These are phyloP conservation scores for Linum usitatissimum DNA, from an alignment of 345 rosid genomes.

Conservation along the genomic window DNA sequence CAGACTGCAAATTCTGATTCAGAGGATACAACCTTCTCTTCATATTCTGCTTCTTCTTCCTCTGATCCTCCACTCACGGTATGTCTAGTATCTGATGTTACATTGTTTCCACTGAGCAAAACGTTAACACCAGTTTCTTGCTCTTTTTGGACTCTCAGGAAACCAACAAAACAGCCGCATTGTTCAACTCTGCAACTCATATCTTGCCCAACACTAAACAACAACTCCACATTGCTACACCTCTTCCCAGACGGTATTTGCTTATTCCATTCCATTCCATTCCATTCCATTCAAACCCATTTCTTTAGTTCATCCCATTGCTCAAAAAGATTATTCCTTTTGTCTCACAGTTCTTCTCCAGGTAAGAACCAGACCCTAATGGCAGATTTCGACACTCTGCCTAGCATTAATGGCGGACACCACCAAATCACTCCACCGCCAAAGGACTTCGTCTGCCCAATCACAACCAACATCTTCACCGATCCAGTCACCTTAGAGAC, in stretches of 20 bases:
- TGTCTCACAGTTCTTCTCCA: not conserved
- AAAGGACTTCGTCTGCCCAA: slow-evolving; percentile 66
- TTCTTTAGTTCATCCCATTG: no score
- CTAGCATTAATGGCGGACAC: slow-evolving; percentile 13
- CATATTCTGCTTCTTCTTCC: not conserved
- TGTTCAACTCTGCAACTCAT: no score
- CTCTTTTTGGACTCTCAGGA: no score
- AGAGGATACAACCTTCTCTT: slow-evolving; percentile 9
- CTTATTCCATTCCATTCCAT: not conserved
- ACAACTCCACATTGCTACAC: no score
- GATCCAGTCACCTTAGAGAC: slow-evolving; percentile 74
- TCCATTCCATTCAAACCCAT: not conserved
- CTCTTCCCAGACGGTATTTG: no score
- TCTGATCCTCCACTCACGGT: not conserved
- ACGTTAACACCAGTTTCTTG: no score
- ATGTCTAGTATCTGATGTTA: no score
- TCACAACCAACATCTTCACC: slow-evolving; percentile 43
- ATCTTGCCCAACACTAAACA: not conserved
- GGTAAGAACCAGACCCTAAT: not conserved
- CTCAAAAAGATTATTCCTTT: no score
- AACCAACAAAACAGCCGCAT: no score
- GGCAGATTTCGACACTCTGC: not conserved
- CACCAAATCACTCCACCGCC: slow-evolving; percentile 31
- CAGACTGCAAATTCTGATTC: slow-evolving; percentile 23
- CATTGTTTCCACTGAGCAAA: no score